Evolutionary conservation across 805 yeast genomes (phyloP), one percentile per base, ranked within the genome.

Genomic region (Ogataea pignaliae): DNA sequence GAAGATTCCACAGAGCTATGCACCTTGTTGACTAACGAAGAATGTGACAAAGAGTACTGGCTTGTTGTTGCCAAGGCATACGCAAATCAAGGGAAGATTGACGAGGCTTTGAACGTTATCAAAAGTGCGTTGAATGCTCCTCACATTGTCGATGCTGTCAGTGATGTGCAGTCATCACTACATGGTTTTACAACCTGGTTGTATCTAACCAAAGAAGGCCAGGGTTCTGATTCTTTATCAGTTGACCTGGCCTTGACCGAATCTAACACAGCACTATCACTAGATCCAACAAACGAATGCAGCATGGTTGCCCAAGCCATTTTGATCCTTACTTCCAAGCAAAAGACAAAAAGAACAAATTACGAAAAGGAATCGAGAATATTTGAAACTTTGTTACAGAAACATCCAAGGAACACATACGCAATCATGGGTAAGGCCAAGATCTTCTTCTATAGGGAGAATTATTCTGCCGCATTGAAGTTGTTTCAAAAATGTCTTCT

Each of bases 341-440:
- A 87, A 10, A 71, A 70, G 36, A 70, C 79, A 49, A 75, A 78
- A 44, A 72, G 75, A 37, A 82, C 80, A 10, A 76, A 78, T 50
- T 78, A 78, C 44, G 95, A 86, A 47, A 79, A 79, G 43, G 93
- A 96, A 4, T 65, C 82, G 28, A 82, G 79, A 53, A 71, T 79
- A 9, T 81, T 84, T 50, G 95, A 88, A 54, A 65, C 71, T 29
- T 72, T 87, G 28, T 69, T 78, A 51, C 70, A 70, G 45, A 64
- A 63, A 36, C 78, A 83, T 41, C 73, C 77, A 29, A 72, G 75
- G 37, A 88, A 88, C 59, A 75, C 86, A 38, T 78, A 78, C 61
- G 97, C 96, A 1, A 64, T 86, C 39, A 59, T 91, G 44, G 90
- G 95, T 26, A 85, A 87, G 56, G 99, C 97, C 3, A 87, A 90